Percentiles rank a stretch among this genome's conserved stretches.
phyloP scores from a whole-genome alignment of 345 rosid species.

The Noccaea bulbosa region DNA sequence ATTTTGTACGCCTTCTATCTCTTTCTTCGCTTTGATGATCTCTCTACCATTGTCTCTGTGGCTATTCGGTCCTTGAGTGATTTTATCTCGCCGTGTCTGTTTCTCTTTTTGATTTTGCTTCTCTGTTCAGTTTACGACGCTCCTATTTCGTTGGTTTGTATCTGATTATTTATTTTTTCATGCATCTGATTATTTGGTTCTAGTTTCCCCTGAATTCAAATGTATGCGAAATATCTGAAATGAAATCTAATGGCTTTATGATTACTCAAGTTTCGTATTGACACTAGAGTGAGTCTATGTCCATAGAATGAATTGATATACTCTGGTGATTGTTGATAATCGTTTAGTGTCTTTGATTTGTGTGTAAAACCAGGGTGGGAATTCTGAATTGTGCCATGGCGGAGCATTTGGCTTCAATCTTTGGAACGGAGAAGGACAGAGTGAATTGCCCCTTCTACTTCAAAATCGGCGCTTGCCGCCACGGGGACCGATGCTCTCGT shows the following conservation, averaged over 20 bases:
- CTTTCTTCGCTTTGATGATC: slow-evolving; percentile 18
- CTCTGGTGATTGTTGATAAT: neutral
- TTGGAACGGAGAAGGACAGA: slow-evolving; percentile 88
- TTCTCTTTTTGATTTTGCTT: neutral
- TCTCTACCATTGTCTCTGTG: slow-evolving; percentile 2
- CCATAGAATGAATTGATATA: neutral
- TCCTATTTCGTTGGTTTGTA: neutral
- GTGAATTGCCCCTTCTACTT: slow-evolving; percentile 88
- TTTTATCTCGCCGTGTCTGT: neutral
- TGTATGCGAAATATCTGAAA: too few species aligned
- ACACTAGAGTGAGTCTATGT: neutral
- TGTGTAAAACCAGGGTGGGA: slow-evolving; percentile 12
- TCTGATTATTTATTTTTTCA: neutral
- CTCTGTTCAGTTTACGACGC: neutral
- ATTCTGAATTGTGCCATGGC: slow-evolving; percentile 60
- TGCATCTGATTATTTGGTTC: neutral
- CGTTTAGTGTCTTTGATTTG: neutral
- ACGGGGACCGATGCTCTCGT: slow-evolving; percentile 94
- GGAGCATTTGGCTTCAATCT: slow-evolving; percentile 92
- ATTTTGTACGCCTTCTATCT: slow-evolving; percentile 30
- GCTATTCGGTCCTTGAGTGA: neutral
- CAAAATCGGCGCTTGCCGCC: slow-evolving; percentile 90
- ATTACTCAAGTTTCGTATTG: neutral
- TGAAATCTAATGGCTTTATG: neutral
- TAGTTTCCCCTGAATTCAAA: neutral